Percentiles rank a stretch among this genome's conserved stretches.
These are phyloP conservation scores for Nemania diffusa DNA, from an alignment of 2,329 filamentous ascomycete genomes.

Conservation along the genomic window DNA sequence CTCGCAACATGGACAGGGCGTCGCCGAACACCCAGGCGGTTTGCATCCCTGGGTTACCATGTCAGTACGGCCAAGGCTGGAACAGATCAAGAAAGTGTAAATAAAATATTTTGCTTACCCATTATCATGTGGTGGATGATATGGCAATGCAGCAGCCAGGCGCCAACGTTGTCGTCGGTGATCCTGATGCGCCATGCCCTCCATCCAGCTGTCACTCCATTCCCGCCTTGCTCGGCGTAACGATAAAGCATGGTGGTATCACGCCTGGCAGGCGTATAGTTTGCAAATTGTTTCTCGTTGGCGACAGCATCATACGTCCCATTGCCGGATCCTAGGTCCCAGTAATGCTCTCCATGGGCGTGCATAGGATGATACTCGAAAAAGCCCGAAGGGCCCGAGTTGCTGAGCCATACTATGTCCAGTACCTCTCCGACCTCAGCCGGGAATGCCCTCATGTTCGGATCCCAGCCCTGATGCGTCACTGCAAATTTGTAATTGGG, in stretches of 20 bases:
- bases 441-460: conserved; percentile 60
- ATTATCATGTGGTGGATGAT: conserved; percentile 68
- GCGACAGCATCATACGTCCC: conserved; percentile 61
- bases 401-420: conserved; percentile 62
- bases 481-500: conserved; percentile 64
- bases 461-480: conserved; percentile 64
- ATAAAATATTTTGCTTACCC: conserved; percentile 51
- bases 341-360: conserved; percentile 64
- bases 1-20: conserved; percentile 50
- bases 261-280: conserved; percentile 53
- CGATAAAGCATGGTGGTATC: conserved; percentile 67
- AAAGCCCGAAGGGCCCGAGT: conserved; percentile 50
- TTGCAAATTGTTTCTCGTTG: conserved; percentile 56
- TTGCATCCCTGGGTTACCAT: conserved; percentile 52
- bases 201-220: conserved; percentile 63
- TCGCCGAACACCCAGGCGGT: conserved; percentile 56
- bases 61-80: conserved; percentile 6
- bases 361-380: conserved; percentile 65
- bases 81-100: not conserved
- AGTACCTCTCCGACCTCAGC: conserved; percentile 66
- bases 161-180: conserved; percentile 60
- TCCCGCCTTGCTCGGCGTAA: conserved; percentile 56
- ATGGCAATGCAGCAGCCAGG: conserved; percentile 73
- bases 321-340: conserved; percentile 63
- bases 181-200: conserved; percentile 66